These are phyloP conservation scores for Inosperma sp. DNA, from an alignment of 768 basidiomycete species.

Conservation along the genomic window DNA sequence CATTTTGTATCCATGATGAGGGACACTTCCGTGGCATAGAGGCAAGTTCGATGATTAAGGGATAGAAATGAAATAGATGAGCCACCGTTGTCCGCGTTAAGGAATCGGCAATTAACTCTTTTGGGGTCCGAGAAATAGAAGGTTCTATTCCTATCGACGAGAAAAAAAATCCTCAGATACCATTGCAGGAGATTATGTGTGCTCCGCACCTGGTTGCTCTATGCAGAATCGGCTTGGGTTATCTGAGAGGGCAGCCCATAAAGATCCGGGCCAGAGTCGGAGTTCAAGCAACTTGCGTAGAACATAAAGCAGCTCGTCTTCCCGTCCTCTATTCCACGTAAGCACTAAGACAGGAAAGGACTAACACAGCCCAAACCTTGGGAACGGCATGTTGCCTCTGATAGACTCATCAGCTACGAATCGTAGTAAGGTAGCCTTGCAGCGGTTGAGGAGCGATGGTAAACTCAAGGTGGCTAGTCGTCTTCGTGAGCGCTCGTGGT, in stretches of 20 bases:
- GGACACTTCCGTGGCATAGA: conserved; percentile 68
- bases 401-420: conserved; percentile 84
- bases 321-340: conserved; percentile 53
- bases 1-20: not conserved
- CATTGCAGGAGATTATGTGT: not conserved
- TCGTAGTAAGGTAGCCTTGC: conserved; percentile 56
- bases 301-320: conserved; percentile 87
- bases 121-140: conserved; percentile 43
- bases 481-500: conserved; percentile 53
- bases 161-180: not conserved
- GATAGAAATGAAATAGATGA: conserved; percentile 87
- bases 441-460: conserved; percentile 73
- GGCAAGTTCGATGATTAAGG: conserved; percentile 71
- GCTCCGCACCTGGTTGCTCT: conserved; percentile 50
- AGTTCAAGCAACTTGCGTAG: conserved; percentile 71
- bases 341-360: not conserved
- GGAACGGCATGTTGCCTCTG: conserved; percentile 85
- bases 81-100: conserved; percentile 71
- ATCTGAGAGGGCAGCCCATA: conserved; percentile 74
- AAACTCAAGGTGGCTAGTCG: conserved; percentile 71
- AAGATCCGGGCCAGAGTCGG: conserved; percentile 66
- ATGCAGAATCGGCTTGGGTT: conserved; percentile 51
- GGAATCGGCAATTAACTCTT: conserved; percentile 61
- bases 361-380: conserved; percentile 47
- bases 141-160: conserved; percentile 26